These are phyloP conservation scores for Acer yangbiense DNA, from an alignment of 345 rosid genomes.

Conservation along the genomic window DNA sequence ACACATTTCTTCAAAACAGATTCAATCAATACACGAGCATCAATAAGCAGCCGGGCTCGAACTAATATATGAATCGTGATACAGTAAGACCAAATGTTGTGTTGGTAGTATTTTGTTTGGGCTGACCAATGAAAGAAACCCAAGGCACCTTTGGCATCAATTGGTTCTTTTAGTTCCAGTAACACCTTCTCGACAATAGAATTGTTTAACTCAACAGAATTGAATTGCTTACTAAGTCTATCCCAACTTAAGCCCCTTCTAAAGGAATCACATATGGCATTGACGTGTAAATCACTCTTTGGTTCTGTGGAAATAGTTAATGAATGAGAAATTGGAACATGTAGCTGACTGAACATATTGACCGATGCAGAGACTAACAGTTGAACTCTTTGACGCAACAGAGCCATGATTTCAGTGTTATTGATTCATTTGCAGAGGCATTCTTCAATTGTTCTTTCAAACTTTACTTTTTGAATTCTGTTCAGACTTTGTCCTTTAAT, in stretches of 20 bases:
- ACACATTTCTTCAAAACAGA: conserved; percentile 46
- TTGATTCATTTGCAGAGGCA: not conserved
- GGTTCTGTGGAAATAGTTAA: conserved; percentile 16
- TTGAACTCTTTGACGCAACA: conserved; percentile 1
- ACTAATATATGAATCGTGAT: conserved; percentile 60
- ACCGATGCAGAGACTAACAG: not conserved
- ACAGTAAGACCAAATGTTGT: conserved; percentile 52
- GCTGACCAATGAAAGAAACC: conserved; percentile 85
- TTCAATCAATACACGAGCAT: conserved; percentile 66
- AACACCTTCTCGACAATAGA: conserved; percentile 48
- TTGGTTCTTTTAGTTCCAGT: conserved; percentile 62
- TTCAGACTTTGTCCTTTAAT: not conserved
- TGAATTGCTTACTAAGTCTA: conserved; percentile 45
- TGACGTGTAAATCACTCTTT: conserved; percentile 17
- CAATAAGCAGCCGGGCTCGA: conserved; percentile 49
- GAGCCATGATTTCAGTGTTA: not conserved
- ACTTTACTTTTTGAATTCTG: not conserved
- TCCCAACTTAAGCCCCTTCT: conserved; percentile 56
- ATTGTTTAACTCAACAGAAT: conserved; percentile 36
- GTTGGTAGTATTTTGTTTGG: conserved; percentile 42
- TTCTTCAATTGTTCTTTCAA: not conserved
- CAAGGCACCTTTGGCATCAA: conserved; percentile 63
- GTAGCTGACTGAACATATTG: not conserved
- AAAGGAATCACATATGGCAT: conserved; percentile 42
- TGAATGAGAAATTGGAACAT: not conserved